A percentile compares a stretch with the other conserved stretches of the same genome.
Evolutionary conservation across 2,329 filamentous ascomycete species (phyloP).

Genomic region (Hypoxylon sp.): DNA sequence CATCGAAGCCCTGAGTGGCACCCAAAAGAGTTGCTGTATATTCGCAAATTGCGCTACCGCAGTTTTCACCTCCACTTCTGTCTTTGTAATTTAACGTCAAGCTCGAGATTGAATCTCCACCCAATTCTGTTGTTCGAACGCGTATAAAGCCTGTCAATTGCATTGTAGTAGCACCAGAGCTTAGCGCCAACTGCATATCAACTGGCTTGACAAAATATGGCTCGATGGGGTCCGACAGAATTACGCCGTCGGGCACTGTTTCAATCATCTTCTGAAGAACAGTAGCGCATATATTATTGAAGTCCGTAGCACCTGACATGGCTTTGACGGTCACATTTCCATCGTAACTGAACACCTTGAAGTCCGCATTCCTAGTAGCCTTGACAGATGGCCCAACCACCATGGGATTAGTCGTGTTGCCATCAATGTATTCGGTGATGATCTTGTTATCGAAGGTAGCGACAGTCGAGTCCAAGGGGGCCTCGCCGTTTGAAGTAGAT

Average conservation of each 20-base stretch:
- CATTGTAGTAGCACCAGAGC: constrained; percentile 64
- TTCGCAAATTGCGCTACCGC: constrained; percentile 60
- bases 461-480: constrained; percentile 63
- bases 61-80: constrained; percentile 64
- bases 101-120: constrained; percentile 60
- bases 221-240: constrained; percentile 66
- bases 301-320: constrained; percentile 62
- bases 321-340: constrained; percentile 68
- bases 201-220: constrained; percentile 74
- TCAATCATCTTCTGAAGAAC: constrained; percentile 74
- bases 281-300: constrained; percentile 64
- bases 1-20: constrained; percentile 70
- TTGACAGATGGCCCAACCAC: constrained; percentile 66
- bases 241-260: constrained; percentile 67
- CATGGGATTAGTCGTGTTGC: constrained; percentile 69
- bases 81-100: constrained; percentile 71
- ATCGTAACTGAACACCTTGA: constrained; percentile 70
- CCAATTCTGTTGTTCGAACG: constrained; percentile 67
- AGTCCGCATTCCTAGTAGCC: constrained; percentile 66
- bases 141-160: constrained; percentile 70
- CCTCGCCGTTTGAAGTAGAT: constrained; percentile 61
- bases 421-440: constrained; percentile 69
- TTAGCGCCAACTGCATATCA: constrained; percentile 68
- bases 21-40: constrained; percentile 64
- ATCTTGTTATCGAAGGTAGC: constrained; percentile 70